Conservation (phyloP, 2,329 filamentous ascomycete genomes). For the Mycocentrospora acerina region DNA sequence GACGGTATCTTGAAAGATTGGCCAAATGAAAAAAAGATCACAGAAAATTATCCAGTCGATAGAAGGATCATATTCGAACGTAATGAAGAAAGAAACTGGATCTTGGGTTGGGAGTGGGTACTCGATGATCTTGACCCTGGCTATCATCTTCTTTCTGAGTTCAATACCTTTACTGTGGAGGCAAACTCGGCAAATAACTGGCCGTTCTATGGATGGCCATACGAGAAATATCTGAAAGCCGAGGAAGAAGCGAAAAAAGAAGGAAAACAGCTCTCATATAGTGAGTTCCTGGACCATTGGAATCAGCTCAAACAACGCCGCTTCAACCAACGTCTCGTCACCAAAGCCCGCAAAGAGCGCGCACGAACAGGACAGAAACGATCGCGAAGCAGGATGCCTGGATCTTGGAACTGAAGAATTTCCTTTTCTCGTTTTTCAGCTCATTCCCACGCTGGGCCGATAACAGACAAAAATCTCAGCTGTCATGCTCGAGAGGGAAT, state of each 20-base stretch:
- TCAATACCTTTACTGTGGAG: not conserved
- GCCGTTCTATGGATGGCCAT: not conserved
- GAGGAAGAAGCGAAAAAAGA: not conserved
- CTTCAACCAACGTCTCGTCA: conserved; percentile 5
- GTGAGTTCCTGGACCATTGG: no score
- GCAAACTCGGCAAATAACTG: not conserved
- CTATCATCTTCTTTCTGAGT: conserved; percentile 8
- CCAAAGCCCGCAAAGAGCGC: conserved; percentile 13
- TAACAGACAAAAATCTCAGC: no score
- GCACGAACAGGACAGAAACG: conserved; percentile 6
- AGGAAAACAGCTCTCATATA: no score
- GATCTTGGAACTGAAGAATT: conserved; percentile 6
- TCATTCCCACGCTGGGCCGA: no score
- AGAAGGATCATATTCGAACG: conserved; percentile 3
- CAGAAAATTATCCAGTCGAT: not conserved
- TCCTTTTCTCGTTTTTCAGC: no score
- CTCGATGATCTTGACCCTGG: conserved; percentile 1
- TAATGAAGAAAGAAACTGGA: not conserved
- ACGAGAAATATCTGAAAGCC: no score
- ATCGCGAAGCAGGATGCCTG: conserved; percentile 8
- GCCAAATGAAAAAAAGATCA: not conserved
- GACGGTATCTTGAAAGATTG: not conserved
- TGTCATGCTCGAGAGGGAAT: no score
- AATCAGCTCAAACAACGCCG: not conserved
- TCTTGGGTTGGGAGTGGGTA: conserved; percentile 4